Conservation (phyloP, 345 rosid genomes). For the Cardamine chenopodiifolia region DNA sequence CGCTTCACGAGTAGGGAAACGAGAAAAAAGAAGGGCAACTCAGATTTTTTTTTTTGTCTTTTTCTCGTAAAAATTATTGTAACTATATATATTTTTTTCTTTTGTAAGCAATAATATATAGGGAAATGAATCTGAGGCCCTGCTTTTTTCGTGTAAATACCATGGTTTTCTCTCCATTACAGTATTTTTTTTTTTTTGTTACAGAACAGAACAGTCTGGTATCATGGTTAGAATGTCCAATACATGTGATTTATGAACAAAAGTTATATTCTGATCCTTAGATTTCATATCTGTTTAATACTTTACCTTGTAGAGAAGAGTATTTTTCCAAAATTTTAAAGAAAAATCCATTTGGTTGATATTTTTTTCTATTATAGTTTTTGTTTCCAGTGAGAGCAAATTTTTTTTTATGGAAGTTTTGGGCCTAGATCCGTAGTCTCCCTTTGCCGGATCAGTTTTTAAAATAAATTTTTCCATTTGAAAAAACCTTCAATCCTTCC, state of each 20-base stretch:
- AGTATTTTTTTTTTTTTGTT: constrained; percentile 1
- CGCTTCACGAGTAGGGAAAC: constrained; percentile 15
- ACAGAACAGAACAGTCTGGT: background rate
- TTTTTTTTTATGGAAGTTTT: no score
- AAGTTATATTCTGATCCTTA: background rate
- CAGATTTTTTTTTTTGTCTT: constrained; percentile 34
- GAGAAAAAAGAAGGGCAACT: background rate
- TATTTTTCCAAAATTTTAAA: background rate
- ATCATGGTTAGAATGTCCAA: background rate
- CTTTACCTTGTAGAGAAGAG: background rate
- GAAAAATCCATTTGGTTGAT: background rate
- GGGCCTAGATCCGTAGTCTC: no score
- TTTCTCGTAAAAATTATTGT: constrained; percentile 14
- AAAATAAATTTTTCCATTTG: no score
- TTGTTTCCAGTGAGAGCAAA: background rate
- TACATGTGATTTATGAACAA: background rate
- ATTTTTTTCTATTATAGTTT: background rate
- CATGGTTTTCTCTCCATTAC: constrained; percentile 13
- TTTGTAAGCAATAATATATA: constrained; percentile 30
- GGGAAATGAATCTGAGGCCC: constrained; percentile 20
- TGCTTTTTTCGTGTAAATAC: constrained; percentile 24
- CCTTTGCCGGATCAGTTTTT: no score
- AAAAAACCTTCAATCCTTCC: no score
- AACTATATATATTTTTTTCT: background rate
- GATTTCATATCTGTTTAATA: background rate